Evolutionary conservation across 2,329 filamentous ascomycete species (phyloP).

Genomic region (Pseudohalonectria lignicola): DNA sequence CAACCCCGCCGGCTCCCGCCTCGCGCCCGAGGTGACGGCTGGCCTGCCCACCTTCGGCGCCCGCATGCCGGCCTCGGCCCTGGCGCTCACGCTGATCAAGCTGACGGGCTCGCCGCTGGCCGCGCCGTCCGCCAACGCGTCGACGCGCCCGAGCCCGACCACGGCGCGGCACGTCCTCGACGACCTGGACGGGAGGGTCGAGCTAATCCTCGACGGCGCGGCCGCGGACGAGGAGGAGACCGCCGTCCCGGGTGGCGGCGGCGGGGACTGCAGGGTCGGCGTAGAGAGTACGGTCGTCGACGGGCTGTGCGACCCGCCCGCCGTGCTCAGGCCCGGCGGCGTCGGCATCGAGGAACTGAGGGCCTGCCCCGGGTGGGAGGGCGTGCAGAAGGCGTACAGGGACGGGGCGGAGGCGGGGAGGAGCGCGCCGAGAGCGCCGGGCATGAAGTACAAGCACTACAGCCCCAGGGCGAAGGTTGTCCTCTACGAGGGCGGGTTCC

Average conservation of each 20-base stretch:
- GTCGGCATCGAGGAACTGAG: constrained; percentile 73
- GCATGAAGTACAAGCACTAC: constrained; percentile 99
- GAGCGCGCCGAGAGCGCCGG: constrained; percentile 68
- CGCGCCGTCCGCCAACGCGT: constrained; percentile 88
- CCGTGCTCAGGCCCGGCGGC: constrained; percentile 77
- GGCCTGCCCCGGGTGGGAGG: constrained; percentile 68
- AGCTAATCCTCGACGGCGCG: constrained; percentile 81
- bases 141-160: constrained; percentile 85
- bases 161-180: constrained; percentile 80
- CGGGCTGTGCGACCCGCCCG: constrained; percentile 69
- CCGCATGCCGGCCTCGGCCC: constrained; percentile 73
- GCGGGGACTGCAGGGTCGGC: constrained; percentile 75
- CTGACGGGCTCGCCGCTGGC: constrained; percentile 70
- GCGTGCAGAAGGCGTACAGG: constrained; percentile 66
- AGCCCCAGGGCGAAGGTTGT: constrained; percentile 81
- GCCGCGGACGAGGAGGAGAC: constrained; percentile 74
- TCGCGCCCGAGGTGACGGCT: constrained; percentile 89
- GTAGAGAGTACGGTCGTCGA: constrained; percentile 97
- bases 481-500: constrained; percentile 57
- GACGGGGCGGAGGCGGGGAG: constrained; percentile 56
- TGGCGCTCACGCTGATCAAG: constrained; percentile 83
- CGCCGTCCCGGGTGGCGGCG: constrained; percentile 81
- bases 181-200: constrained; percentile 73
- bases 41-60: constrained; percentile 76
- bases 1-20: constrained; percentile 53